Conservation (phyloP, 768 basidiomycete species). For the Suillus variegatus region DNA sequence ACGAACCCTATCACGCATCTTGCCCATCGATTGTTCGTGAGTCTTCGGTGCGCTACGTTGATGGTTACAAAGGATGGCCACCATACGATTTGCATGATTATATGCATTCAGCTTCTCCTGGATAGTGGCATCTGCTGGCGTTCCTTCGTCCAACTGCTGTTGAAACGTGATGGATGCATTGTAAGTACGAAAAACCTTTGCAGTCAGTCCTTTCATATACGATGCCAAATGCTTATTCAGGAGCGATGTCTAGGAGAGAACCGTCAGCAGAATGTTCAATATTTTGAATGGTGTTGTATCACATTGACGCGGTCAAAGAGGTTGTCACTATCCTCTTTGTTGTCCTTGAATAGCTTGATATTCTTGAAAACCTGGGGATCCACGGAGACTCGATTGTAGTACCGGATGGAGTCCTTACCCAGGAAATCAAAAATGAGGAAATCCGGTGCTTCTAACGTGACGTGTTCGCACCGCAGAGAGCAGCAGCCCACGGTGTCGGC, state of each 20-base stretch:
- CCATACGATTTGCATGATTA: constrained; percentile 95
- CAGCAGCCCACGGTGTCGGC: constrained; percentile 99
- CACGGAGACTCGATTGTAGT: constrained; percentile 89
- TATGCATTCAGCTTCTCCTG: constrained; percentile 97
- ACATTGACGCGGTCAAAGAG: constrained; percentile 96
- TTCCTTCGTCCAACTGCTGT: constrained; percentile 78
- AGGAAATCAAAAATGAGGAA: constrained; percentile 95
- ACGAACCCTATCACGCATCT: constrained; percentile 86
- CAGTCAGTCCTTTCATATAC: constrained; percentile 97
- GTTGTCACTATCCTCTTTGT: constrained; percentile 84
- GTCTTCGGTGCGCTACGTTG: constrained; percentile 92
- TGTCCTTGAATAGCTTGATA: constrained; percentile 94
- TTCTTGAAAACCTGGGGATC: constrained; percentile 97
- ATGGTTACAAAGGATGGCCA: constrained; percentile 99
- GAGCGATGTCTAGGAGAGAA: constrained; percentile 58
- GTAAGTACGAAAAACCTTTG: constrained; percentile 99
- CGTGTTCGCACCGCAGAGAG: constrained; percentile 94
- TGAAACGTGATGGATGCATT: constrained; percentile 98
- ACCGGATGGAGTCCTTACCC: constrained; percentile 98
- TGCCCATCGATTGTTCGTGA: constrained; percentile 92
- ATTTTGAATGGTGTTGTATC: constrained; percentile 12
- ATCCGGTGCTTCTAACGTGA: constrained; percentile 87
- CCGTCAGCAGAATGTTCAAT: not conserved
- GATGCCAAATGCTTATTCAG: constrained; percentile 91
- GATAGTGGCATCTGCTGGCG: constrained; percentile 67